Evolutionary conservation across 805 yeast genomes (phyloP), one percentile per base, ranked within the genome.

Genomic region (Pichia nanzhaoensis): DNA sequence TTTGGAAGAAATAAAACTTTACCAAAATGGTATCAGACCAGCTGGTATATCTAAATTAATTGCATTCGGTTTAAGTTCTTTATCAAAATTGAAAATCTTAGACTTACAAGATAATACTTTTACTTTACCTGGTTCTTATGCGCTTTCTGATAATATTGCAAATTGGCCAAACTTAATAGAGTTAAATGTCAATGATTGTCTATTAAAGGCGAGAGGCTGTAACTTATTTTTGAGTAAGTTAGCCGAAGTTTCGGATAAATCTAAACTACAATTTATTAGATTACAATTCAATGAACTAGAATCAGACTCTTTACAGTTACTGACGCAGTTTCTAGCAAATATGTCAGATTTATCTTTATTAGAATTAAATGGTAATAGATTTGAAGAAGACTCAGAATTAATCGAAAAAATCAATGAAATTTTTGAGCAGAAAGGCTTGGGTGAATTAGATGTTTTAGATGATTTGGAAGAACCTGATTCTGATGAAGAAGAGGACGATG

Each of bases 21-120:
- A 88, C 61, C 99, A 93, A 69, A 93, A 93, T 64, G 99, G 99
- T 61, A 93, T 93, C 52, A 81, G 99, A 66, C 98, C 95, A 44
- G 81, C 78, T 46, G 99, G 99, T 55, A 81, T 91, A 45, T 76
- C 82, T 51, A 80, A 75, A 54, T 74, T 91, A 58, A 71, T 91
- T 53, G 67, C 69, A 17, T 74, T 82, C 43, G 98, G 97, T 46
- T 75, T 93, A 57, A 64, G 75, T 37, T 62, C 71, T 50, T 80
- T 85, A 60, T 69, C 71, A 22, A 67, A 74, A 20, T 74, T 93
- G 55, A 71, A 78, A 54, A 76, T 75, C 34, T 66, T 93, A 34
- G 98, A 93, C 66, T 71, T 93, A 53, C 97, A 93, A 69, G 99
- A 93, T 65, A 93, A 93, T 66, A 93, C 99, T 7, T 80, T 93